Base-by-base conservation (phyloP, 208 protist genomes). In the Trypanosoma brucei region DNA sequence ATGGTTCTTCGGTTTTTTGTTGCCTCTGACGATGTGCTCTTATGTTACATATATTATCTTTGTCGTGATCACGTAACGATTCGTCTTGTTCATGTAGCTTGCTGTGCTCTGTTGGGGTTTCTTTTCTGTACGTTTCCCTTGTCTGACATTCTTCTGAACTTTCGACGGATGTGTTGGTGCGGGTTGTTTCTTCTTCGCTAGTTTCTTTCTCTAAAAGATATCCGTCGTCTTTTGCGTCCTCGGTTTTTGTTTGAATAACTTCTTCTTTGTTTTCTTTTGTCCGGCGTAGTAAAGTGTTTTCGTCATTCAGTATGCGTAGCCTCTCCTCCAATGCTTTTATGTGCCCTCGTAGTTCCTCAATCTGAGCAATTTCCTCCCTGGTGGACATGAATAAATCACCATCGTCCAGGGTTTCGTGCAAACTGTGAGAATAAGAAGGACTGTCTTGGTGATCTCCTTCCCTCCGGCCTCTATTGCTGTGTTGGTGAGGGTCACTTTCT, bases 371-470 rank as follows among this genome's bases (percentile, higher is more conserved):
- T 40, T 31, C 58, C 33, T 40, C 58, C 33, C 22, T 36, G 13
- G 30, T 62, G 35, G 13, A 62, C 5, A 7, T 1, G 58, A 62
- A 39, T 40, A 45, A 40, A 62, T 53, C 22, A 45, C 44, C 4
- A 13, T 40, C 58, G 50, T 45, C 22, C 53, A 40, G 3, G 53
- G 39, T 22, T 22, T 22, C 22, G 22, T 22, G 22, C 22, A 22
- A 22, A 22, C 22, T 22, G 22, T 22, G 22, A 22, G 22, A 22
- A 22, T 22, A 22, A 22, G 22, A 22, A 22, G 22, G 22, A 22
- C 22, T 22, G 22, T 22, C 22, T 22, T 22, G 22, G 22, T 22
- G 22, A 0, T 22, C 22, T 22, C 22, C 22, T 22, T 22, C 22
- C 22, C 22, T 22, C 22, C 22, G 22, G 22, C 22, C 22, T 22